Base-by-base conservation (phyloP, 1,284 basidiomycete genomes). In the Schizophyllum commune region DNA sequence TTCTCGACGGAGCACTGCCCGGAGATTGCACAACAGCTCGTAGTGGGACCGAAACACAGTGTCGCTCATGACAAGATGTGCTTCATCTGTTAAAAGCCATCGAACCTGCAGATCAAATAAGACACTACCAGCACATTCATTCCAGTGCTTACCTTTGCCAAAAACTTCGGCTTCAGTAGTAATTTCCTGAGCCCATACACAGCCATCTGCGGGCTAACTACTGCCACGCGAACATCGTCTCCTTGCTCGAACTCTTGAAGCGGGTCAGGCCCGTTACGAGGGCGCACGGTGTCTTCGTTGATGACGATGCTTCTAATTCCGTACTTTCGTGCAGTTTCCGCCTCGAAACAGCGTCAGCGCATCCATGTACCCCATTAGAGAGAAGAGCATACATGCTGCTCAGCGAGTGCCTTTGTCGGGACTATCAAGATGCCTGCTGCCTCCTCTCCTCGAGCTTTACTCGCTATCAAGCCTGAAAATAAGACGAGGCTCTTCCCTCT, bases 161-260 rank as follows among this genome's bases (percentile, higher is more conserved):
- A n/a, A n/a, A n/a, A n/a, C n/a, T n/a, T n/a, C n/a, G n/a, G n/a
- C n/a, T n/a, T 58, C 52, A 61, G 47, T 6, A 58, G 61, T 22
- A 52, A 55, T 9, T 32, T 52, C 52, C 65, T 53, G 8, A 58
- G 39, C 6, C 21, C 34, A 7, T 62, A 53, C n/a, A 20, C 47
- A n/a, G 65, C 55, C 64, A 66, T 66, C 53, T 66, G 65, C 11
- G 63, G 65, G 33, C 57, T 66, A 63, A 66, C 65, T 7, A 66
- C 39, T 4, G 39, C 65, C 21, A 65, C 54, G 1, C 53, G 47
- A 52, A 65, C 52, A 17, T 52, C 65, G 6, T 33, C 39, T 27
- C 59, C 56, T 9, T 20, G n/a, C 5, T 39, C 15, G 58, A 56
- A 22, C 59, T 58, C 4, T 17, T 22, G 22, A 55, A 63, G 3